Evolutionary conservation across 2,329 filamentous ascomycete genomes (phyloP).

Genomic region (Pseudopyricularia javanii): DNA sequence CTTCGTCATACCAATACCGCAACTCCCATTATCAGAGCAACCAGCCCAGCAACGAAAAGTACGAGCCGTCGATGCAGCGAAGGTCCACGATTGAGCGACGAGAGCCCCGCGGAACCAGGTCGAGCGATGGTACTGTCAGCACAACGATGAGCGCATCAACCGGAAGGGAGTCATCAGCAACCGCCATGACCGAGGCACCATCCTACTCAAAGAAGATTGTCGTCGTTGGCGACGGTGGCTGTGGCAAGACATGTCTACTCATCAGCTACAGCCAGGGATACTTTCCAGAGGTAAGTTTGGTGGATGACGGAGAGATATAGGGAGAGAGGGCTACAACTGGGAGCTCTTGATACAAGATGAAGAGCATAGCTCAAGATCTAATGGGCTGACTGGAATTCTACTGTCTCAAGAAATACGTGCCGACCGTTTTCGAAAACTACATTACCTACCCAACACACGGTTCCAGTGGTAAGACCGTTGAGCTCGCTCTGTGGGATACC

Average conservation of each 20-base stretch:
- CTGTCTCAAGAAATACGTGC: conserved; percentile 81
- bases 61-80: conserved; percentile 25
- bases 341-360: background rate
- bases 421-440: conserved; percentile 99
- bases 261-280: conserved; percentile 99
- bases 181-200: conserved; percentile 72
- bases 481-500: conserved; percentile 96
- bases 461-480: conserved; percentile 82
- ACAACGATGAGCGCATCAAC: conserved; percentile 68
- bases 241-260: conserved; percentile 94
- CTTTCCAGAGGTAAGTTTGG: conserved; percentile 73
- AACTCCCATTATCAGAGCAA: conserved; percentile 35
- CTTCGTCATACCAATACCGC: conserved; percentile 38
- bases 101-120: conserved; percentile 44
- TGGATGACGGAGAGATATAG: conserved; percentile 11
- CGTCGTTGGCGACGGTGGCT: conserved; percentile 93
- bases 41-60: conserved; percentile 17
- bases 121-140: conserved; percentile 83
- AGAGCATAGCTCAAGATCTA: too few species aligned
- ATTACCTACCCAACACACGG: conserved; percentile 92
- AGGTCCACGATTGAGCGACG: conserved; percentile 24
- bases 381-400: background rate
- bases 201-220: conserved; percentile 99
- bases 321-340: background rate
- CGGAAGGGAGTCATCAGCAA: conserved; percentile 65